A percentile compares a stretch with the other conserved stretches of the same genome.
Evolutionary conservation across 441 rosid species (phyloP).

Genomic region (Eutrema salsugineum): DNA sequence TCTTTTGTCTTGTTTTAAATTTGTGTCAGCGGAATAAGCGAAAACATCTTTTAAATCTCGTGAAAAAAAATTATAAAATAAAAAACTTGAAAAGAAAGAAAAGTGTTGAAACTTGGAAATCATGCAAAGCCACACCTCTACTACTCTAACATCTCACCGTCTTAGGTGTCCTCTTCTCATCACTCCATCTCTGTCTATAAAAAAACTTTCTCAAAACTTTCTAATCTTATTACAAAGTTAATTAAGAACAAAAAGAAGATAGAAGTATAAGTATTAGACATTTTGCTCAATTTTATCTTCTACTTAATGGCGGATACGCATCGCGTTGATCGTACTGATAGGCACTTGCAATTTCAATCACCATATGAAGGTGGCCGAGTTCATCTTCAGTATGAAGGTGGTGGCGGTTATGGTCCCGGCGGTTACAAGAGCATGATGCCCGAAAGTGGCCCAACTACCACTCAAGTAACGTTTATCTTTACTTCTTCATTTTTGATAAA

Average conservation of each 20-base stretch:
- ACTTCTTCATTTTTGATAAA: neutral
- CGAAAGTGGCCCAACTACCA: conserved; percentile 29
- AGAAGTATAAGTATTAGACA: no score
- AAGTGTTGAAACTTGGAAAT: conserved; percentile 61
- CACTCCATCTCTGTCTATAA: conserved; percentile 25
- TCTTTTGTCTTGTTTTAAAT: conserved; percentile 9
- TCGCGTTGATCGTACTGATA: conserved; percentile 35
- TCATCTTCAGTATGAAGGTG: conserved; percentile 14
- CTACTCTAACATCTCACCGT: conserved; percentile 41
- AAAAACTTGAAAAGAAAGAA: neutral
- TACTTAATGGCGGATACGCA: conserved; percentile 50
- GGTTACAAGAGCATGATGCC: conserved; percentile 28
- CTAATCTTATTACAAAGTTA: neutral
- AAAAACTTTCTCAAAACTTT: conserved; percentile 13
- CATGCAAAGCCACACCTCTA: conserved; percentile 76
- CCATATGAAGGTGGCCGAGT: conserved; percentile 34
- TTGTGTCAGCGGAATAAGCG: conserved; percentile 23
- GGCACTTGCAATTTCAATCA: conserved; percentile 45
- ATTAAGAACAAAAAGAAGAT: neutral
- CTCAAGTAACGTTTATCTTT: conserved; percentile 19
- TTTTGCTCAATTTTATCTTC: neutral
- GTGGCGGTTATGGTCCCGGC: neutral
- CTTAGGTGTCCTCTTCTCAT: conserved; percentile 49
- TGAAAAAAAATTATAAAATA: neutral
- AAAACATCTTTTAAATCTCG: conserved; percentile 23